phyloP scores from a whole-genome alignment of 139 green algal species.

The Cymbomonas tetramitiformis region DNA sequence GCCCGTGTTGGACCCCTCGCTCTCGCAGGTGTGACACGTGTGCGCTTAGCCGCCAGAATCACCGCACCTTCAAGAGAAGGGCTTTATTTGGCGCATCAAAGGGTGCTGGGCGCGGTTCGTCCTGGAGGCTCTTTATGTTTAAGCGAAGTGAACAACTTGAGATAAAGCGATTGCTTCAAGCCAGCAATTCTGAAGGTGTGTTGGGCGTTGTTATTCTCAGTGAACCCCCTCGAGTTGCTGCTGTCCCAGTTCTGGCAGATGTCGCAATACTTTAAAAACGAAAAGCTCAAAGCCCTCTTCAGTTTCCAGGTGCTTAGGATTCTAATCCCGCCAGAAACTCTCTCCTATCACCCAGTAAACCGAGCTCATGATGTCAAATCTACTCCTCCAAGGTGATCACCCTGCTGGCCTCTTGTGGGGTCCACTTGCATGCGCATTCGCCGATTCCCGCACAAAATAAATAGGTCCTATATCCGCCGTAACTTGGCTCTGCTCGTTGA shows the following conservation, averaged over 20 bases:
- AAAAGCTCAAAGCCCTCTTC: conserved; percentile 45
- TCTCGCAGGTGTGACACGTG: neutral
- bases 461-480: too few species aligned
- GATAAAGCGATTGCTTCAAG: neutral
- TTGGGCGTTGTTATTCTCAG: too few species aligned
- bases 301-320: conserved; percentile 41
- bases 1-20: neutral
- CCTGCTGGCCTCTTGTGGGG: neutral
- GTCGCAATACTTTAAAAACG: conserved; percentile 44
- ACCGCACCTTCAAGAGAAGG: neutral
- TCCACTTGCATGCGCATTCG: neutral
- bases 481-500: too few species aligned
- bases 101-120: conserved; percentile 33
- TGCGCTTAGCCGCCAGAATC: neutral
- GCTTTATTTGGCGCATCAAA: conserved; percentile 14
- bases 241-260: conserved; percentile 45
- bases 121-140: conserved; percentile 60
- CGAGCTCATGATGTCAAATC: too few species aligned
- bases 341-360: neutral
- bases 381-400: too few species aligned
- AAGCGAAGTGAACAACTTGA: conserved; percentile 17
- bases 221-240: conserved; percentile 50
- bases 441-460: neutral
- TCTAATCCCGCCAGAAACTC: neutral
- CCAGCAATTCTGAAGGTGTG: too few species aligned